Evolutionary conservation across 495 filamentous ascomycete species (phyloP).

Genomic region (Podospora pseudopauciseta): DNA sequence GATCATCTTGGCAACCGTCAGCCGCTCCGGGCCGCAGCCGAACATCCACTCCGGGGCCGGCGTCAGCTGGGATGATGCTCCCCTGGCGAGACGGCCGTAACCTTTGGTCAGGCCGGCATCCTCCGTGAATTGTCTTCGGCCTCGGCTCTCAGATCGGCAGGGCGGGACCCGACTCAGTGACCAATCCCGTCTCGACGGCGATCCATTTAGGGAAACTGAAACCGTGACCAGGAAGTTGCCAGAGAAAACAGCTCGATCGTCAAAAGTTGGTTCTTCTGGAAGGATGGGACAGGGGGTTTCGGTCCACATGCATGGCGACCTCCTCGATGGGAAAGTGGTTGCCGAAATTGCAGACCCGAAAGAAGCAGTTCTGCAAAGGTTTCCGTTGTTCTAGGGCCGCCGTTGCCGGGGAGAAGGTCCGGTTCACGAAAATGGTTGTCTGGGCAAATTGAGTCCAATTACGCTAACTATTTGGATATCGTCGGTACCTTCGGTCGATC

Average conservation of each 20-base stretch:
- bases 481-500: neutral
- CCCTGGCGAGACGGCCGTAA: neutral
- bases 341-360: neutral
- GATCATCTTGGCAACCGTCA: neutral
- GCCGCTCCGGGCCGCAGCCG: neutral
- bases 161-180: neutral
- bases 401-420: neutral
- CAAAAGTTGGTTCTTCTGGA: neutral
- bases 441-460: neutral
- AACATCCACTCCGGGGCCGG: neutral
- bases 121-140: neutral
- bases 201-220: constrained; percentile 12
- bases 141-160: neutral
- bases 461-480: neutral
- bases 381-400: neutral
- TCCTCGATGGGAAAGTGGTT: neutral
- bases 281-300: neutral
- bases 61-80: neutral
- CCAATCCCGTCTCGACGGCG: constrained; percentile 11
- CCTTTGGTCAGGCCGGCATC: neutral
- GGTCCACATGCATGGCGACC: neutral
- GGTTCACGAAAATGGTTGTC: neutral
- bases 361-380: neutral
- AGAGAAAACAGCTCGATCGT: neutral
- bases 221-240: neutral